A percentile compares a stretch with the other conserved stretches of the same genome.
phyloP scores from a whole-genome alignment of 768 basidiomycete species.

The Podaxis sp. region DNA sequence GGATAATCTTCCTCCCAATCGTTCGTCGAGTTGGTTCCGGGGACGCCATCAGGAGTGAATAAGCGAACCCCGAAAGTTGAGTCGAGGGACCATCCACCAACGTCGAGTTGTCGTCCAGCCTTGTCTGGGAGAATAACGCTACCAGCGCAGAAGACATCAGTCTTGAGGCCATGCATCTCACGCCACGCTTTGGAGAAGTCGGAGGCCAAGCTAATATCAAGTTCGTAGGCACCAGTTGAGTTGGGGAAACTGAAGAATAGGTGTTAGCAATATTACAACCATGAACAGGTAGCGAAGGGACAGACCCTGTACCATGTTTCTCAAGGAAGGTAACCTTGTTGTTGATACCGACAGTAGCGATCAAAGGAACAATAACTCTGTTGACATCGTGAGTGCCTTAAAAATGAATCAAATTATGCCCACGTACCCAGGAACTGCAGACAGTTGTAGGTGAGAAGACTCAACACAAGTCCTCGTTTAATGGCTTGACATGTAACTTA shows the following conservation, averaged over 20 bases:
- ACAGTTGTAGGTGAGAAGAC: background rate
- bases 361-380: conserved; percentile 67
- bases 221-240: conserved; percentile 75
- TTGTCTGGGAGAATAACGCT: conserved; percentile 74
- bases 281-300: background rate
- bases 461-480: background rate
- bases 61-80: conserved; percentile 73
- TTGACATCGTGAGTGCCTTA: background rate
- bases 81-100: conserved; percentile 66
- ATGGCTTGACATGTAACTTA: conserved; percentile 20
- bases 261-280: background rate
- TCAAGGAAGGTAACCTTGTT: conserved; percentile 80
- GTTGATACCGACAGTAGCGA: conserved; percentile 75
- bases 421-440: conserved; percentile 45
- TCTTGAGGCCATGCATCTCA: conserved; percentile 61
- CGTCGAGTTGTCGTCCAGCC: conserved; percentile 58
- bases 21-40: conserved; percentile 68
- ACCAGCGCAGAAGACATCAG: conserved; percentile 79
- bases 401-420: conserved; percentile 7
- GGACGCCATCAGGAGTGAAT: conserved; percentile 63
- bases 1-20: conserved; percentile 76
- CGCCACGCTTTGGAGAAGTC: conserved; percentile 61
- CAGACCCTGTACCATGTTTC: conserved; percentile 61
- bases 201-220: conserved; percentile 56
- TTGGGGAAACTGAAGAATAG: conserved; percentile 39